A percentile compares a stretch with the other conserved stretches of the same genome.
Conservation (phyloP, 129 eudicot genomes). For the Saussurea involucrata region DNA sequence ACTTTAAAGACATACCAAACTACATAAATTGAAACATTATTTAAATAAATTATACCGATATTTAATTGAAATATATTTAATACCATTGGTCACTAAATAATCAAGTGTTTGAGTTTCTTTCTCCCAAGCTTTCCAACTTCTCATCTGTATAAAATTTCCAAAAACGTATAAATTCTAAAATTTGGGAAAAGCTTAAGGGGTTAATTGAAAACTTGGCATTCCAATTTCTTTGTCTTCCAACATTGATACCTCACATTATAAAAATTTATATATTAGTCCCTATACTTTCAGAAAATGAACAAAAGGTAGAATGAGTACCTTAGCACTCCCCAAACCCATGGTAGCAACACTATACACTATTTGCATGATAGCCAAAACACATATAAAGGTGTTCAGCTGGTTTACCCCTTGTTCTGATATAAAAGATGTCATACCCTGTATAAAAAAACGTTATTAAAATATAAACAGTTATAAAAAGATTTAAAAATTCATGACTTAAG, state of each 20-base stretch:
- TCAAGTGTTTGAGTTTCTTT: slow-evolving; percentile 48
- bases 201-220: not conserved
- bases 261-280: not conserved
- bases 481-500: not conserved
- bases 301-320: slow-evolving; percentile 29
- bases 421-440: slow-evolving; percentile 42
- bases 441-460: not conserved
- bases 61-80: not conserved
- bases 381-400: slow-evolving; percentile 44
- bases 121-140: slow-evolving; percentile 57
- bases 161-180: not conserved
- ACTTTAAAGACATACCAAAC: not conserved
- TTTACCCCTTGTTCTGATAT: slow-evolving; percentile 40
- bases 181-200: not conserved
- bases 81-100: slow-evolving; percentile 48
- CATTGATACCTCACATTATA: not conserved
- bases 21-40: not conserved
- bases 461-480: not conserved
- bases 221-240: not conserved
- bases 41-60: not conserved
- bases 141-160: slow-evolving; percentile 28
- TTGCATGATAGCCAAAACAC: slow-evolving; percentile 53
- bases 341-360: slow-evolving; percentile 50
- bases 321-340: slow-evolving; percentile 48
- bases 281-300: not conserved